Base-by-base conservation (phyloP, 2,329 filamentous ascomycete species). In the Mariannaea sp. region DNA sequence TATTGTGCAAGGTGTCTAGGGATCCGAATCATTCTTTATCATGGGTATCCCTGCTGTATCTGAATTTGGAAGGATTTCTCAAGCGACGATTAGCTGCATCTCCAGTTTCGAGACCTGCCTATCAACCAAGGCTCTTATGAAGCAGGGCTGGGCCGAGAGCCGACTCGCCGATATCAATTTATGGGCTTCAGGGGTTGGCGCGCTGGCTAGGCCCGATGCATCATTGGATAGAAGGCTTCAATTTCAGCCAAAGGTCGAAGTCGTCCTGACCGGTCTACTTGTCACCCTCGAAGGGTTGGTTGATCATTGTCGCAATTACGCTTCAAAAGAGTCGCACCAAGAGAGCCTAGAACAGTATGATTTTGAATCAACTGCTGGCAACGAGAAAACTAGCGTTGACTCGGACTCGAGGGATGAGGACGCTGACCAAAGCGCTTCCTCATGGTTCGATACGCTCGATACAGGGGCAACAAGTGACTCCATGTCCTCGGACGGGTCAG, bases 121-220 rank as follows among this genome's bases (percentile, higher is more conserved):
- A 26, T 22, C 16, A 4, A 32, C 43, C 22, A 47, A 54, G 29
- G n/a, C 27, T 20, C 39, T 49, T 13, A 43, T 38, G 44, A 54
- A 54, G 27, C 24, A 39, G 8, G 39, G 40, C 27, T 54, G 51
- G 51, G 51, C 51, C 7, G 51, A 54, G 33, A 54, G 47, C 20
- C 44, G 51, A 30, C 41, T 54, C 26, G 51, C 51, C 7, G 51
- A 54, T 27, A 49, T 54, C 14, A 49, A 45, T 24, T 33, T 54
- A 12, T 54, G 51, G 51, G 51, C 47, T 24, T 44, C 51, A 5
- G 45, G 51, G 10, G 47, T 47, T 27, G 51, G 51, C 8, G 51
- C 51, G 20, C 41, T 46, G 7, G 51, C 51, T 7, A 32, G 8
- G 10, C 40, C 36, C 12, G 30, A 38, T 33, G 39, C 39, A 3